A percentile compares a stretch with the other conserved stretches of the same genome.
phyloP scores from a whole-genome alignment of 768 basidiomycete species.

The Lactifluus volemus region DNA sequence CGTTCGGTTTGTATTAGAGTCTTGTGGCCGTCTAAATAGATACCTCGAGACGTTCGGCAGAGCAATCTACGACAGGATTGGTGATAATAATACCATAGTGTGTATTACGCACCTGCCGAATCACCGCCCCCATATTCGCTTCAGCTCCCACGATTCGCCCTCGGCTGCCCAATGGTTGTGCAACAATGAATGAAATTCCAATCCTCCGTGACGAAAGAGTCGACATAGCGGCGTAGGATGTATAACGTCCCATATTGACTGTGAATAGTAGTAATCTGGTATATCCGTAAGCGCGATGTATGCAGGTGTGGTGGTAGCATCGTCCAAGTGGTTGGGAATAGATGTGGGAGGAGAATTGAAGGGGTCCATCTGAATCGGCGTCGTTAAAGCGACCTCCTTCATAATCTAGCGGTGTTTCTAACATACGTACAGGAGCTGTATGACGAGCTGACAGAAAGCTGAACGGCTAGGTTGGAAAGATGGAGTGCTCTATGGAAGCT shows the following conservation, averaged over 20 bases:
- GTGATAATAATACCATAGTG: too few species aligned
- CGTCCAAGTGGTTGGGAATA: background rate
- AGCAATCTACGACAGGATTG: too few species aligned
- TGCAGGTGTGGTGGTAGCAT: background rate
- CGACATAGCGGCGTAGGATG: too few species aligned
- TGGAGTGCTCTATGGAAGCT: conserved; percentile 4
- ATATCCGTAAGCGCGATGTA: background rate
- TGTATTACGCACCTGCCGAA: too few species aligned
- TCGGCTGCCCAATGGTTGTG: too few species aligned
- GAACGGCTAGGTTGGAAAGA: conserved; percentile 4
- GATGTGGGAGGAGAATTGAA: background rate
- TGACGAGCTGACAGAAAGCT: conserved; percentile 1
- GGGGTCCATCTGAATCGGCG: background rate
- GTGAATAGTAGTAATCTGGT: background rate
- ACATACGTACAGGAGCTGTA: background rate
- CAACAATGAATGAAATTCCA: too few species aligned
- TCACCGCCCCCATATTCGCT: too few species aligned
- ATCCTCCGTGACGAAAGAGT: too few species aligned
- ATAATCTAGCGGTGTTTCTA: background rate
- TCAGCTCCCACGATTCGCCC: too few species aligned
- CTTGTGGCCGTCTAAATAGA: too few species aligned
- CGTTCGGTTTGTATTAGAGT: too few species aligned
- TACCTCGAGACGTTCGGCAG: too few species aligned
- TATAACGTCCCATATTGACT: conserved; percentile 6
- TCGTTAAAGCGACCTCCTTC: background rate